Percentiles rank a stretch among this genome's conserved stretches.
Evolutionary conservation across 805 yeast species (phyloP).

Genomic region (Sugiyamaella chiloensis): DNA sequence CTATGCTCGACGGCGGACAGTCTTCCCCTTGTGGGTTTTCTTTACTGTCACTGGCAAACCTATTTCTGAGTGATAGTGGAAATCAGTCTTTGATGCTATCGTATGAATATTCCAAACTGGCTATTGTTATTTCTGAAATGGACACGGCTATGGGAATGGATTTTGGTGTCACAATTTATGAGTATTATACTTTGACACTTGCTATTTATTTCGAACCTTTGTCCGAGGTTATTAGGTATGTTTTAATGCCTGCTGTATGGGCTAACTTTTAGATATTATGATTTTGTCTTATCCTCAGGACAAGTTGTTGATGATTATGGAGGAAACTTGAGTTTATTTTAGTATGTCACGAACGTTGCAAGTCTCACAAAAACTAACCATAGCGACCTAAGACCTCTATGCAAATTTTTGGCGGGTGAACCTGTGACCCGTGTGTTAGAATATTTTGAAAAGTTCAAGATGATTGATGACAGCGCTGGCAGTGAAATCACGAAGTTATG

Average conservation of each 20-base stretch:
- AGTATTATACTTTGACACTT: slow-evolving; percentile 40
- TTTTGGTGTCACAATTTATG: slow-evolving; percentile 40
- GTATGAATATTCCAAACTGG: slow-evolving; percentile 41
- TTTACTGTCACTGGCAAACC: slow-evolving; percentile 39
- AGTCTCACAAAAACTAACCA: background rate
- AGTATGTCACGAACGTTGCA: slow-evolving; percentile 15
- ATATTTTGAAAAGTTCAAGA: slow-evolving; percentile 19
- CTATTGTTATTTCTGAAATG: slow-evolving; percentile 37
- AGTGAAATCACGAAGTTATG: slow-evolving; percentile 18
- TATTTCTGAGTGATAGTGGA: slow-evolving; percentile 31
- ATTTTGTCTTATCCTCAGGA: slow-evolving; percentile 25
- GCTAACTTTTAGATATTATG: slow-evolving; percentile 21
- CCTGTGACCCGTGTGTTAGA: slow-evolving; percentile 21
- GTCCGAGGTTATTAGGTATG: slow-evolving; percentile 34
- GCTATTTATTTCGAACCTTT: slow-evolving; percentile 44
- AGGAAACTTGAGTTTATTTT: slow-evolving; percentile 25
- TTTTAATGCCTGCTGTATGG: background rate
- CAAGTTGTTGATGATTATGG: slow-evolving; percentile 25
- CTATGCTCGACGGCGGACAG: slow-evolving; percentile 41
- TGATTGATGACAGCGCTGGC: slow-evolving; percentile 20
- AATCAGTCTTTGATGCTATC: slow-evolving; percentile 37
- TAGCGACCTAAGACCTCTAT: slow-evolving; percentile 25
- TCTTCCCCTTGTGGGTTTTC: slow-evolving; percentile 41
- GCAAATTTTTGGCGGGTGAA: slow-evolving; percentile 27
- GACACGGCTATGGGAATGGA: slow-evolving; percentile 36